These are phyloP conservation scores for Filobasidium floriforme DNA, from an alignment of 768 basidiomycete genomes.

Conservation along the genomic window DNA sequence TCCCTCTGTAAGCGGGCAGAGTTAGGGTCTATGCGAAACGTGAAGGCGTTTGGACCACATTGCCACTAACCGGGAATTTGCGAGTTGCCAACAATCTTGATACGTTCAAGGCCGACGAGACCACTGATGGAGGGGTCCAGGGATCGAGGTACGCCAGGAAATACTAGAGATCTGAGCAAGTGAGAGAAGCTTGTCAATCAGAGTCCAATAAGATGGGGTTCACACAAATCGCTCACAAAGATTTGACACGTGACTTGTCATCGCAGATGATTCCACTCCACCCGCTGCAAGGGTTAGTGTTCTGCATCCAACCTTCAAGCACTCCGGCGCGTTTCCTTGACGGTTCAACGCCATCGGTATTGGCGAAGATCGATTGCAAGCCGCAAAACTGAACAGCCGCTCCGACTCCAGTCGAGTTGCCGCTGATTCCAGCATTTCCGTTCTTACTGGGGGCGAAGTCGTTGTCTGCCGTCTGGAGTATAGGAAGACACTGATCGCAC, in stretches of 20 bases:
- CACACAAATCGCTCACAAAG: conserved; percentile 28
- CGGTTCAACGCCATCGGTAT: conserved; percentile 1
- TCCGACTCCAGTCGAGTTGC: conserved; percentile 40
- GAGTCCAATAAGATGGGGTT: neutral
- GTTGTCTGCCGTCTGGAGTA: conserved; percentile 35
- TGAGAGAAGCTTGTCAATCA: neutral
- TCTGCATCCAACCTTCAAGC: conserved; percentile 28
- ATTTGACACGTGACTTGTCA: conserved; percentile 33
- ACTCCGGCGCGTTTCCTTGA: neutral
- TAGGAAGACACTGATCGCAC: conserved; percentile 41
- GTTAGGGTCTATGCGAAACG: neutral
- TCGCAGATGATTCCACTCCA: conserved; percentile 44
- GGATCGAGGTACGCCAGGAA: conserved; percentile 38
- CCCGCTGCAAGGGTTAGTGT: conserved; percentile 36
- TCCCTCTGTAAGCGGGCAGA: conserved; percentile 30
- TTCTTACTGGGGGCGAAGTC: conserved; percentile 32
- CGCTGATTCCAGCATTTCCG: conserved; percentile 13
- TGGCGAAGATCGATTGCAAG: conserved; percentile 34
- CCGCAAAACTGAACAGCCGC: conserved; percentile 44
- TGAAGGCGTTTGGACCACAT: no score
- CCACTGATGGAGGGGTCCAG: conserved; percentile 34
- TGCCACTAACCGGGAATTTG: conserved; percentile 41
- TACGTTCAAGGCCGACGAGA: conserved; percentile 35
- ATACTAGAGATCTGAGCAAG: conserved; percentile 22
- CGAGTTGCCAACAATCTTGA: conserved; percentile 39